Evolutionary conservation across 305 asterid species (phyloP), one percentile per base, ranked within the genome.

Genomic region (Fraxinus angustifolia): DNA sequence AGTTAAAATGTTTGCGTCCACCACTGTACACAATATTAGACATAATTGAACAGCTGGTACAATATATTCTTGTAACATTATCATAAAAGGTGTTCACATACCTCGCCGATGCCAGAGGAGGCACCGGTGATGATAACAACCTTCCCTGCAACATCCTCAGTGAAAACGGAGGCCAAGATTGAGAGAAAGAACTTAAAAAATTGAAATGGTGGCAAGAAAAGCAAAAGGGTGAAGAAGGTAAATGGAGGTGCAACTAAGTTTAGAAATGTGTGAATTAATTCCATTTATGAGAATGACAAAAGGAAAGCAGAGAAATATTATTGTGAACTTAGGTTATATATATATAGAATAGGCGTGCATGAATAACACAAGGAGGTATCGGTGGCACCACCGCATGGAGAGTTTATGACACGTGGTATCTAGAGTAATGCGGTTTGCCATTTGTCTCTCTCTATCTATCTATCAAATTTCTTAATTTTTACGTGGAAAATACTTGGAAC

Each of bases 101-200:
- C 97, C 87, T 95, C 97, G 74, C 99, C 99, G 28, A 93, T 91
- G 83, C 98, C 96, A 71, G 99, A 92, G 84, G 99, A 95, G 81
- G 98, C 97, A 12, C 98, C 98, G 76, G 97, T 93, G 87, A 95
- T 91, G 82, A 93, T 3, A 67, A 93, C 93, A 12, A 92, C 97
- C 78, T 93, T 95, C 4, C 93, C 94, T 85, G 92, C 82, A 70
- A 95, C 84, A 53, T 93, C 97, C 76, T 93, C 98, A 48, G 84
- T 50, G 89, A 89, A 93, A 38, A 93, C 53, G 72, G 96, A 68
- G 31, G 89, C 87, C 48, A 92, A 48, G 17, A 84, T 3, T 14
- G 95, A 92, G 87, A 87, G 89, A 68, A 90, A 85, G 76, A 81
- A 84, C 87, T 90, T 92, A 89, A 88, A 89, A 35, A 86, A 0